These are phyloP conservation scores for Detonula confervacea DNA, from an alignment of 352 stramenopile species.

Conservation along the genomic window DNA sequence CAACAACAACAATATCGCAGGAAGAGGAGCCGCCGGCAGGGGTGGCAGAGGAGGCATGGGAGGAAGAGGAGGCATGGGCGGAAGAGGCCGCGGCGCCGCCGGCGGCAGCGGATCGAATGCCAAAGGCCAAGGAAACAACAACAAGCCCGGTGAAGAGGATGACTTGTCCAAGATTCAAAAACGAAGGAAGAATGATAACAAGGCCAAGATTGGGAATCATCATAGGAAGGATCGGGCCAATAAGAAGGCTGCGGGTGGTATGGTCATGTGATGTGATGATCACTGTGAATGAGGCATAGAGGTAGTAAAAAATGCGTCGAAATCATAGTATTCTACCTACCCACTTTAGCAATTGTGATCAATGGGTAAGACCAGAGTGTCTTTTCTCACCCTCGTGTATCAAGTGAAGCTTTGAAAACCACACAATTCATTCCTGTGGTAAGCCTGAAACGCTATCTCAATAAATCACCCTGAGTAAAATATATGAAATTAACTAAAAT, in stretches of 20 bases:
- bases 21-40: not conserved
- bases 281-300: too few relatives aligned
- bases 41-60: conserved; percentile 1
- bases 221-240: conserved; percentile 57
- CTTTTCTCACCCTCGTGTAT: too few relatives aligned
- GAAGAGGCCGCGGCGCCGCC: conserved; percentile 1
- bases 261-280: conserved; percentile 20
- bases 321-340: too few relatives aligned
- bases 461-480: too few relatives aligned
- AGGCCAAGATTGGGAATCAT: conserved; percentile 72
- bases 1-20: too few relatives aligned
- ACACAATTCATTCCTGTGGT: too few relatives aligned
- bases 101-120: conserved; percentile 6
- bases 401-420: too few relatives aligned
- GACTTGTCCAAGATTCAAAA: conserved; percentile 74
- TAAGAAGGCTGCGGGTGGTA: conserved; percentile 56
- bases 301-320: too few relatives aligned
- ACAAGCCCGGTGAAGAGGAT: conserved; percentile 20
- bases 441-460: too few relatives aligned
- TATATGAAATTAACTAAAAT: too few relatives aligned
- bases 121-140: conserved; percentile 36
- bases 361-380: too few relatives aligned
- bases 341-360: too few relatives aligned
- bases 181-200: conserved; percentile 70
- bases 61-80: conserved; percentile 17